Evolutionary conservation across 192 early-diverging fungal species (phyloP), one percentile per base, ranked within the genome.

Genomic region (Coemansia sp.): DNA sequence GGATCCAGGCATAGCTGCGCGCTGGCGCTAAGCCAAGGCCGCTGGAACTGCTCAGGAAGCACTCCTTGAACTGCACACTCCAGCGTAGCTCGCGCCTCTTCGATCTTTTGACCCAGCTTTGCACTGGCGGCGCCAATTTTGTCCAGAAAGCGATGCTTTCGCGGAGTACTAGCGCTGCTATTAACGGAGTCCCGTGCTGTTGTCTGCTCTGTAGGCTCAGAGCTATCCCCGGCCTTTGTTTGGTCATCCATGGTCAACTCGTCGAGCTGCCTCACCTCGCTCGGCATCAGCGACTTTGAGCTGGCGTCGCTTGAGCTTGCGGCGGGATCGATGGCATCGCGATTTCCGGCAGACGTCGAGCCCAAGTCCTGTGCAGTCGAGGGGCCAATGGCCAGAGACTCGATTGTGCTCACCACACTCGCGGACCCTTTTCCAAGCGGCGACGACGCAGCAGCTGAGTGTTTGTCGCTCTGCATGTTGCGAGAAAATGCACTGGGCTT

Each of bases 31-130:
- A 81, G 12, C 78, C 78, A 81, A 0, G 72, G 66, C 18, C 58
- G 61, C 60, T 69, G 78, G 2, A 81, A 57, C 55, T 81, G 78
- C 8, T 61, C 64, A 3, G 78, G 78, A 31, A 81, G 69, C 65
- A 81, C 72, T 18, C 64, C 53, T 8, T 74, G 50, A 20, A 79
- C 61, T 6, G 62, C 69, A 8, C 64, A 42, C 20, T 56, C 72
- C 33, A 73, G 60, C 13, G 72, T 65, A 0, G 52, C 57, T 28
- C 50, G 57, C 6, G 77, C 62, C 5, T 68, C 65, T 21, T 80
- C 69, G 21, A 80, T 55, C 18, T 38, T 69, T 21, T 56, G 39
- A 25, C 39, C 61, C 3, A 80, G 57, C 41, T 68, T 68, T 1
- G 64, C 39, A 38, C 71, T 72, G 2, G 65, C 43, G 7, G 69